These are phyloP conservation scores for Exobasidium cylindrosporum DNA, from an alignment of 1,284 basidiomycete genomes.

Conservation along the genomic window DNA sequence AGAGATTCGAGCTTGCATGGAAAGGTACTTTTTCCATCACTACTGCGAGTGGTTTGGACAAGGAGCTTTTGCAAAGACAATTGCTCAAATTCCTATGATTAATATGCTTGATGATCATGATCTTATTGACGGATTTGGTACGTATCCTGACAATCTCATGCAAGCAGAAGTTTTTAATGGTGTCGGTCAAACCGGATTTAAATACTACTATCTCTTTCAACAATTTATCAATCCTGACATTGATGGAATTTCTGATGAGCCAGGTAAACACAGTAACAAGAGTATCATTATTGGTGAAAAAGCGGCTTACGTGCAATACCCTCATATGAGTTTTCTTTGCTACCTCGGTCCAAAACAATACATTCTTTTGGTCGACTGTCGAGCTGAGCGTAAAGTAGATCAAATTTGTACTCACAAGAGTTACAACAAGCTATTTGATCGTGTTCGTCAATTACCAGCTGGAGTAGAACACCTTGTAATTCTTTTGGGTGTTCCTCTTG, in stretches of 20 bases:
- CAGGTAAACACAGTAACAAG: slow-evolving; percentile 25
- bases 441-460: slow-evolving; percentile 32
- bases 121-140: slow-evolving; percentile 87
- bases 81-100: slow-evolving; percentile 75
- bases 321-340: slow-evolving; percentile 42
- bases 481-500: slow-evolving; percentile 53
- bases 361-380: slow-evolving; percentile 49
- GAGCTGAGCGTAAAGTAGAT: slow-evolving; percentile 49
- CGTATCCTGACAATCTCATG: slow-evolving; percentile 59
- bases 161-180: slow-evolving; percentile 44
- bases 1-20: slow-evolving; percentile 74
- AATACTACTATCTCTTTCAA: slow-evolving; percentile 54
- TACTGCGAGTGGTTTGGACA: slow-evolving; percentile 72
- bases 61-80: slow-evolving; percentile 87
- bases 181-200: slow-evolving; percentile 44
- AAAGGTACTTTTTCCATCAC: slow-evolving; percentile 73
- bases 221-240: slow-evolving; percentile 47
- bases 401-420: slow-evolving; percentile 45
- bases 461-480: slow-evolving; percentile 52
- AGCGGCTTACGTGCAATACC: slow-evolving; percentile 47
- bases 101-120: slow-evolving; percentile 66
- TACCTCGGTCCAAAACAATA: slow-evolving; percentile 53
- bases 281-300: slow-evolving; percentile 45
- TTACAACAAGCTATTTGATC: slow-evolving; percentile 44
- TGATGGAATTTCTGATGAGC: slow-evolving; percentile 30